These are phyloP conservation scores for Halteria grandinella DNA, from an alignment of 73 alveolate genomes.

Conservation along the genomic window DNA sequence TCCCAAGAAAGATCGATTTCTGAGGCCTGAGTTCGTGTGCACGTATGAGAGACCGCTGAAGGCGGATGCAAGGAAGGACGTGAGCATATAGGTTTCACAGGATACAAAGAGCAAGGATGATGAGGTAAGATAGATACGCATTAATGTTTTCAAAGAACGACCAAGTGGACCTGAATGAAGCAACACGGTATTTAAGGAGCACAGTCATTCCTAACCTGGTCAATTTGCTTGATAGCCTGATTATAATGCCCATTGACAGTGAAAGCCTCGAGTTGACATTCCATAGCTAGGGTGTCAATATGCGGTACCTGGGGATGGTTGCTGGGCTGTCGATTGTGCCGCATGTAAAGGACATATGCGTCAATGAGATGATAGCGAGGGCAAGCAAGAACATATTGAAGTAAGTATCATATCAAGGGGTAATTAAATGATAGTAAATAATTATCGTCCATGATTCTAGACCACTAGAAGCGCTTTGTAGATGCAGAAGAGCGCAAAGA, in stretches of 20 bases:
- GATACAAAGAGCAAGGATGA: constrained; percentile 35
- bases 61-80: constrained; percentile 65
- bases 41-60: constrained; percentile 67
- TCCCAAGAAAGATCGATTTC: constrained; percentile 25
- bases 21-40: constrained; percentile 75
- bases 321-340: constrained; percentile 79
- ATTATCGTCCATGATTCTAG: constrained; percentile 43
- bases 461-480: constrained; percentile 14
- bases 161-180: constrained; percentile 65
- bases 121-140: constrained; percentile 49
- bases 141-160: constrained; percentile 39
- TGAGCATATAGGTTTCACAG: neutral
- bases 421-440: constrained; percentile 50
- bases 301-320: constrained; percentile 86
- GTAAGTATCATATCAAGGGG: constrained; percentile 18
- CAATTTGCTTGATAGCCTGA: constrained; percentile 76
- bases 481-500: constrained; percentile 7
- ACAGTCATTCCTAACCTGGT: constrained; percentile 61
- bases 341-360: constrained; percentile 85
- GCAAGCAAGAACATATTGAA: constrained; percentile 81
- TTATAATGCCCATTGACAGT: constrained; percentile 82
- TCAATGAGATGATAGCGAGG: constrained; percentile 89
- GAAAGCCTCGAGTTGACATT: constrained; percentile 79
- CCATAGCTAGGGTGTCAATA: constrained; percentile 88
- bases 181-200: constrained; percentile 46